Percentiles rank a stretch among this genome's conserved stretches.
phyloP scores from a whole-genome alignment of 257 asterid genomes.

The Ehretia macrophylla region DNA sequence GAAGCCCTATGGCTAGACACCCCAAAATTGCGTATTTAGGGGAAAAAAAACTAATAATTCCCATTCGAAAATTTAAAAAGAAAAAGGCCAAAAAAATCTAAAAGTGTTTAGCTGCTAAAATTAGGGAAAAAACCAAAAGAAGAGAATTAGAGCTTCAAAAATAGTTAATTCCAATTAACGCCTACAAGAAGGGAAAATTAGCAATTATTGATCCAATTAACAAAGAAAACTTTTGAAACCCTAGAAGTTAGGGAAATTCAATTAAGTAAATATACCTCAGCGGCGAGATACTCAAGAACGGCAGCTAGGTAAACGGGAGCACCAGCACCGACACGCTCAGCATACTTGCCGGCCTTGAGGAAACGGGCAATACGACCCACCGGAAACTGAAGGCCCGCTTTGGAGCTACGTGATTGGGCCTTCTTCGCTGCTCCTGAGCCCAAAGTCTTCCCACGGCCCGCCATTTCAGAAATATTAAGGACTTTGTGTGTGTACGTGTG shows the following conservation, averaged over 20 bases:
- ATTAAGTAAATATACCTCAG: constrained; percentile 43
- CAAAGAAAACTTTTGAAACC: constrained; percentile 13
- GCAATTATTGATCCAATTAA: background rate
- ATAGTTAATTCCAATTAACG: background rate
- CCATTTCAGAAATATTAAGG: constrained; percentile 28
- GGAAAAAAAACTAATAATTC: too few relatives aligned
- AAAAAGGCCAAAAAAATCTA: background rate
- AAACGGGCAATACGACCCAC: constrained; percentile 87
- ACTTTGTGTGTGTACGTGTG: too few relatives aligned
- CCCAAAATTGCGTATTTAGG: too few relatives aligned
- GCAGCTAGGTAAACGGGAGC: constrained; percentile 92
- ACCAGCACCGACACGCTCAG: constrained; percentile 86
- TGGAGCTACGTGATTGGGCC: constrained; percentile 64
- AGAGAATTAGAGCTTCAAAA: constrained; percentile 5
- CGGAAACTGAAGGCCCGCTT: constrained; percentile 83
- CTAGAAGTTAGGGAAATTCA: background rate
- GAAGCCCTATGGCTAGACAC: too few relatives aligned
- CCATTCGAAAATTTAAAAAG: background rate
- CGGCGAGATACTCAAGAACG: constrained; percentile 74
- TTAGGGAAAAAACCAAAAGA: background rate
- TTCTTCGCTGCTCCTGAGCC: constrained; percentile 74
- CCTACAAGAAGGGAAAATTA: too few relatives aligned
- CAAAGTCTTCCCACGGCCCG: constrained; percentile 78
- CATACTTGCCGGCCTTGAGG: constrained; percentile 80
- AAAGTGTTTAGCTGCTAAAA: background rate